Percentiles rank a stretch among this genome's conserved stretches.
Evolutionary conservation across 2,329 filamentous ascomycete genomes (phyloP).

Genomic region (Cadophora luteo-olivacea): DNA sequence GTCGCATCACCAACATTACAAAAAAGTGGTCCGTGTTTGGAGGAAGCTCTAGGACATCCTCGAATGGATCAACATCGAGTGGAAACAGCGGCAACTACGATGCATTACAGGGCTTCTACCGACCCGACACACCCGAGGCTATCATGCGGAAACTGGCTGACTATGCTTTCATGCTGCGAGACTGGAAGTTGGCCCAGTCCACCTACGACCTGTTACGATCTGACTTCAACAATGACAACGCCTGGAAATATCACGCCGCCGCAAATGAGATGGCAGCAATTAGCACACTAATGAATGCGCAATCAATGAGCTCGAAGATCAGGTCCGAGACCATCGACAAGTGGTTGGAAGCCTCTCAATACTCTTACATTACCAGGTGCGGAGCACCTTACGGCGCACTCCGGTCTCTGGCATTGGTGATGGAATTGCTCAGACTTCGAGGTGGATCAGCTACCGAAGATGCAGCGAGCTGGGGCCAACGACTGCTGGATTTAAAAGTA

Average conservation of each 20-base stretch:
- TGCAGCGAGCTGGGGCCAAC: constrained; percentile 83
- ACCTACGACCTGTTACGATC: constrained; percentile 89
- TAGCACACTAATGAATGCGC: constrained; percentile 79
- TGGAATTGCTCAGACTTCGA: constrained; percentile 83
- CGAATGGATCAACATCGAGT: constrained; percentile 49
- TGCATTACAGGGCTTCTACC: constrained; percentile 77
- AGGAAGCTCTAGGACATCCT: constrained; percentile 49
- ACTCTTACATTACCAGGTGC: constrained; percentile 90
- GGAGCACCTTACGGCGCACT: constrained; percentile 80
- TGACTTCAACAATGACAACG: constrained; percentile 94
- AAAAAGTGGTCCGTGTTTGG: constrained; percentile 90
- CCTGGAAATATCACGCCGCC: constrained; percentile 93
- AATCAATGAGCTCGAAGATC: constrained; percentile 74
- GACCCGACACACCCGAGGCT: constrained; percentile 83
- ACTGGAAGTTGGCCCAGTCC: constrained; percentile 91
- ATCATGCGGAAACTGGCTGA: constrained; percentile 93
- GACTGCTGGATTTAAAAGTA: constrained; percentile 79
- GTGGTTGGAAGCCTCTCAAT: constrained; percentile 88
- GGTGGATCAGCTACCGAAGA: constrained; percentile 84
- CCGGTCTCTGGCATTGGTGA: constrained; percentile 75
- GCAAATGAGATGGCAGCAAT: constrained; percentile 95
- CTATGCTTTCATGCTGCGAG: constrained; percentile 94
- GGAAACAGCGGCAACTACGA: constrained; percentile 76
- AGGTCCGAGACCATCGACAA: constrained; percentile 83
- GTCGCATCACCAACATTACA: constrained; percentile 92